A percentile compares a stretch with the other conserved stretches of the same genome.
phyloP scores from a whole-genome alignment of 805 yeast species.

The Myxozyma mucilagina region DNA sequence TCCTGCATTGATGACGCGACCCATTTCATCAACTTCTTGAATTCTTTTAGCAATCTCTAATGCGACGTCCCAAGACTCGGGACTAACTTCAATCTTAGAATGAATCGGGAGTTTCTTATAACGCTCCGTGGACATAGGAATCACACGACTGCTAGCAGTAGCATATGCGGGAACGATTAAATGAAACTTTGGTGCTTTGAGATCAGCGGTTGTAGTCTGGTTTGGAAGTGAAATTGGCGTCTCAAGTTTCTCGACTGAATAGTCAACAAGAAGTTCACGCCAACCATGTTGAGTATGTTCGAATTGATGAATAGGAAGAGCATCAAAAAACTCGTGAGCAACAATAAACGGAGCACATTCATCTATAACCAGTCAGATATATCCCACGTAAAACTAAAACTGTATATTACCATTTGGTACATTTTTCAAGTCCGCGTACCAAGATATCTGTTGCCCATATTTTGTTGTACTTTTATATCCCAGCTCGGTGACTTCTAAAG shows the following conservation, averaged over 20 bases:
- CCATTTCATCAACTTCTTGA: conserved; percentile 8
- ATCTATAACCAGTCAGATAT: conserved; percentile 17
- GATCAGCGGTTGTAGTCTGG: conserved; percentile 29
- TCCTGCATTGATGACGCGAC: conserved; percentile 47
- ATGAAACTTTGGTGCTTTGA: conserved; percentile 46
- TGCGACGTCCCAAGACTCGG: conserved; percentile 65
- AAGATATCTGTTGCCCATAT: conserved; percentile 53
- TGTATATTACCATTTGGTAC: conserved; percentile 36
- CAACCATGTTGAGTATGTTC: conserved; percentile 64
- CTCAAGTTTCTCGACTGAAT: conserved; percentile 34
- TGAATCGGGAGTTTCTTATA: conserved; percentile 55
- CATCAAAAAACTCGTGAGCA: conserved; percentile 88
- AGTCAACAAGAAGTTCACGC: conserved; percentile 76
- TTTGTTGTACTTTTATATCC: conserved; percentile 45
- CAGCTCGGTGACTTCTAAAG: conserved; percentile 37
- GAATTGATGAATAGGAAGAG: conserved; percentile 74
- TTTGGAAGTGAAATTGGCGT: conserved; percentile 35
- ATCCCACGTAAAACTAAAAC: conserved; percentile 9
- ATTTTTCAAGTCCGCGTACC: conserved; percentile 40
- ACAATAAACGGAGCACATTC: conserved; percentile 58
- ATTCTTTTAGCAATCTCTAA: conserved; percentile 53
- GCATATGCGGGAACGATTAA: conserved; percentile 58
- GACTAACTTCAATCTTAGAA: conserved; percentile 68
- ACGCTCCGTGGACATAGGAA: conserved; percentile 55
- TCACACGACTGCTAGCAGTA: conserved; percentile 57